phyloP scores from a whole-genome alignment of 768 basidiomycete species.

The Rhodotorula kratochvilovae region DNA sequence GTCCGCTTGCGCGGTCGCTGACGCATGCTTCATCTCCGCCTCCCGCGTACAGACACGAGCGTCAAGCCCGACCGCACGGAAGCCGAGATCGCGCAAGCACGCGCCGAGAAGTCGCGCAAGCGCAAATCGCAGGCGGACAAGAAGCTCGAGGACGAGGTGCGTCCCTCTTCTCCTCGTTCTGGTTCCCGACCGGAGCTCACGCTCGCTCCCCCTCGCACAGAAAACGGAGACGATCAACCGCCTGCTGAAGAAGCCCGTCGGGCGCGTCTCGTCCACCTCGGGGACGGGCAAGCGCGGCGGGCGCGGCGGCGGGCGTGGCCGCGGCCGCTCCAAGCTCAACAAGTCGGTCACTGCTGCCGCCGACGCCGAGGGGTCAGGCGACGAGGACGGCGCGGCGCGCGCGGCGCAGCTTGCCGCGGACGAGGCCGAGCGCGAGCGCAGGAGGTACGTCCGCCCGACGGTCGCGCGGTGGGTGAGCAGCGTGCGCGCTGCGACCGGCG shows the following conservation, averaged over 20 bases:
- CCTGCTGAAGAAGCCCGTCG: conserved; percentile 74
- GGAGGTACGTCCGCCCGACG: conserved; percentile 10
- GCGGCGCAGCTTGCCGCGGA: neutral
- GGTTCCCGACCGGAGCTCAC: no score
- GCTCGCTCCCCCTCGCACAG: neutral
- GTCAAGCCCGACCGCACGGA: conserved; percentile 51
- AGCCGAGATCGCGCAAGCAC: conserved; percentile 65
- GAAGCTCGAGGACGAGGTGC: conserved; percentile 76
- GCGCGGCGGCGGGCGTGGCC: neutral
- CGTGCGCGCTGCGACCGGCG: neutral
- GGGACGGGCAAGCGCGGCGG: no score
- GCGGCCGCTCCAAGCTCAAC: conserved; percentile 20
- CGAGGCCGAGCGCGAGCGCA: neutral
- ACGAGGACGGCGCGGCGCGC: neutral
- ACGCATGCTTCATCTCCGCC: no score
- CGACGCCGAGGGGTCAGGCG: neutral
- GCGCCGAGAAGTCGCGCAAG: conserved; percentile 77
- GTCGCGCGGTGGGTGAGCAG: conserved; percentile 24
- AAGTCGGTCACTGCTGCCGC: conserved; percentile 21
- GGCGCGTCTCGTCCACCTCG: conserved; percentile 7
- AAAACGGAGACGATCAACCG: conserved; percentile 85
- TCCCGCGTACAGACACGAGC: no score
- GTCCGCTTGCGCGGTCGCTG: no score
- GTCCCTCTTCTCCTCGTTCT: conserved; percentile 41
- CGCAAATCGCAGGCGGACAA: conserved; percentile 74